Evolutionary conservation across 306 rosid genomes (phyloP), one percentile per base, ranked within the genome.

Genomic region (Delonix regia): DNA sequence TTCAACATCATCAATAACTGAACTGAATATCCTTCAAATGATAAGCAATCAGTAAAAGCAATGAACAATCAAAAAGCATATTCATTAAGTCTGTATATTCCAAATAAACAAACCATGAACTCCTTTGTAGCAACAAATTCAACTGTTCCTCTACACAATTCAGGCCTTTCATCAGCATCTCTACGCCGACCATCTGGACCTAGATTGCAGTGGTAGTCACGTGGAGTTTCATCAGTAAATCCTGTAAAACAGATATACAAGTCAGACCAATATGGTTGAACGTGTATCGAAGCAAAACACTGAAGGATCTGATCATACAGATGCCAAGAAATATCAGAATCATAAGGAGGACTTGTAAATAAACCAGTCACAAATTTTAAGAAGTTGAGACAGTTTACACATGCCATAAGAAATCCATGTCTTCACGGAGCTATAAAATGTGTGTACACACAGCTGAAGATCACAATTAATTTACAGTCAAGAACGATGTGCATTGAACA

Each of bases 121-220:
- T 95, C 99, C 83, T 90, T 93, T 30, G 99, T 88, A 38, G 99
- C 99, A 79, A 90, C 94, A 76, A 95, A 95, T 84, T 95, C 99
- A 79, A 95, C 99, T 38, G 99, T 87, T 88, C 99, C 99, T 87
- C 94, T 89, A 80, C 97, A 95, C 61, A 95, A 82, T 82, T 95
- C 99, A 42, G 97, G 94, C 84, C 98, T 87, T 83, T 93, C 99
- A 87, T 95, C 98, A 60, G 93, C 98, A 88, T 95, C 99, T 79
- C 99, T 87, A 39, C 98, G 95, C 65, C 97, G 88, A 81, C 99
- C 98, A 84, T 95, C 99, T 71, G 99, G 99, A 71, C 99, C 99
- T 39, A 95, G 88, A 81, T 95, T 95, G 88, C 99, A 95, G 86
- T 89, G 98, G 90, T 95, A 95, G 82, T 95, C 98, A 81, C 90